These are phyloP conservation scores for Chrysanthemum lavandulifolium DNA, from an alignment of 129 eudicot genomes.

Conservation along the genomic window DNA sequence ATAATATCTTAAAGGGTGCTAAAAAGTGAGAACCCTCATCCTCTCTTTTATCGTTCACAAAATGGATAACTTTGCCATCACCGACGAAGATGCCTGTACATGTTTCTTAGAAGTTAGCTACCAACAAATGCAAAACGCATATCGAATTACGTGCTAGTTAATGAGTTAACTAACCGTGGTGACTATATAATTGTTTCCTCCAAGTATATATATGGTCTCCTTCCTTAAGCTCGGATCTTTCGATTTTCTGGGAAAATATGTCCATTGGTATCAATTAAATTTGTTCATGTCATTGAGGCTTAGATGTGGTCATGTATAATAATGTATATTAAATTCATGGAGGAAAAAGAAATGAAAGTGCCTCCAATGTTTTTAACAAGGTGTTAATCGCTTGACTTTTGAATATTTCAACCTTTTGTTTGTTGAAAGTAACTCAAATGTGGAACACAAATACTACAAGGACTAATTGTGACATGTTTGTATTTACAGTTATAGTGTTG, in stretches of 20 bases:
- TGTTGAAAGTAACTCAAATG: too few species aligned
- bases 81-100: conserved; percentile 7
- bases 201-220: conserved; percentile 22
- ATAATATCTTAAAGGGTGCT: neutral
- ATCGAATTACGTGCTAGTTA: neutral
- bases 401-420: neutral
- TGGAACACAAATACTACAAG: too few species aligned
- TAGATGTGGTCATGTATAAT: neutral
- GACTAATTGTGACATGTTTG: too few species aligned
- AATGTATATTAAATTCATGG: neutral
- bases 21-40: neutral
- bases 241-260: neutral
- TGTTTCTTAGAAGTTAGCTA: neutral
- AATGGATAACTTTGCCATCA: neutral
- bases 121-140: neutral
- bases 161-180: conserved; percentile 10
- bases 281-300: neutral
- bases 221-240: neutral
- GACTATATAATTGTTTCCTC: conserved; percentile 3
- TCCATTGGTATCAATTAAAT: neutral
- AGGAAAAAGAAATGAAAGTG: conserved; percentile 3
- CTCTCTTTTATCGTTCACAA: neutral
- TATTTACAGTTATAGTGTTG: too few species aligned
- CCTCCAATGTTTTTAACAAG: neutral
- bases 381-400: neutral